phyloP scores from a whole-genome alignment of 2,329 filamentous ascomycete species.

The Curvularia eragrostidis region DNA sequence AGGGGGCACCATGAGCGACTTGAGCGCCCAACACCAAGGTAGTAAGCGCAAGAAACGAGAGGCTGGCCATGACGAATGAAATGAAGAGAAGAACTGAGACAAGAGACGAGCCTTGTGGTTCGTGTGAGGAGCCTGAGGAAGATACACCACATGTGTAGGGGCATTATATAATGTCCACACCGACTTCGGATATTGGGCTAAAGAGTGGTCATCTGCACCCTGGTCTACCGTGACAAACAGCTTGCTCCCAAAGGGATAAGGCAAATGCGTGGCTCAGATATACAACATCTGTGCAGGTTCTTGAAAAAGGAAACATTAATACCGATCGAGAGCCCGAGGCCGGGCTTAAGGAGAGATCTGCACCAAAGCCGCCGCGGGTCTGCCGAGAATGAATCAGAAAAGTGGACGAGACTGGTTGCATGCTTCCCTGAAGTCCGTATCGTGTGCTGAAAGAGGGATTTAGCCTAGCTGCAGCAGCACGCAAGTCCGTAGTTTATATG shows the following conservation, averaged over 20 bases:
- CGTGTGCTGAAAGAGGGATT: slow-evolving; percentile 7
- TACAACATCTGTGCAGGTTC: background rate
- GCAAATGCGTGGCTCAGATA: slow-evolving; percentile 1
- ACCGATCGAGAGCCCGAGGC: background rate
- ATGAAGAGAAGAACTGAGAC: background rate
- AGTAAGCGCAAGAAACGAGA: slow-evolving; percentile 6
- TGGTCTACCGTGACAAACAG: background rate
- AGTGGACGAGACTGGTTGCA: slow-evolving; percentile 13
- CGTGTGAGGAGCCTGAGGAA: background rate
- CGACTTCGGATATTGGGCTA: background rate
- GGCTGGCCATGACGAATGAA: slow-evolving; percentile 10
- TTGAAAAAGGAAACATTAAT: background rate
- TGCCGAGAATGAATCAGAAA: background rate
- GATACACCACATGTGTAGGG: background rate
- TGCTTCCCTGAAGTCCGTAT: background rate
- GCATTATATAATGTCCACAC: background rate
- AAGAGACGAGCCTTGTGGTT: background rate
- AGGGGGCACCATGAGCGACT: slow-evolving; percentile 18
- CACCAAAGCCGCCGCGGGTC: background rate
- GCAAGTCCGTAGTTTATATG: background rate
- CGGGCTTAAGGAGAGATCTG: background rate
- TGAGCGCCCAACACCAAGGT: slow-evolving; percentile 17
- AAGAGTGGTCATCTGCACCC: background rate
- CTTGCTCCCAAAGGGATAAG: background rate
- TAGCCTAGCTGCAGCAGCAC: slow-evolving; percentile 9